Evolutionary conservation across 1,284 basidiomycete genomes (phyloP), one percentile per base, ranked within the genome.

Genomic region (Malassezia sp.): DNA sequence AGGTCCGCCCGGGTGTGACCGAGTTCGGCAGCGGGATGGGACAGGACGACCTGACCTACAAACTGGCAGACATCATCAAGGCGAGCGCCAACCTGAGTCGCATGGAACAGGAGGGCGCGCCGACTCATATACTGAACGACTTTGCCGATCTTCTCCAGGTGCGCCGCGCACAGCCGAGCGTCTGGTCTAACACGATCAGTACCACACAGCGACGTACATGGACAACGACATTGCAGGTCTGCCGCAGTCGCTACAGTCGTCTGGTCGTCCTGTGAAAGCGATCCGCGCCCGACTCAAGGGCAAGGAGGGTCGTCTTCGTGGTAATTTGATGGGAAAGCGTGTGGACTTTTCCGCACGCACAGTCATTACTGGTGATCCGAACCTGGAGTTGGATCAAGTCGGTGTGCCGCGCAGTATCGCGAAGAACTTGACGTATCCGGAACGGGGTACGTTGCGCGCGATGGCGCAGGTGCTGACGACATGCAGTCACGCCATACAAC

Each of bases 151-250:
- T 97, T 32, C 77, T 99, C 2, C 64, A n/a, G n/a, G n/a, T n/a
- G n/a, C n/a, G n/a, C n/a, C n/a, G n/a, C n/a, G n/a, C n/a, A n/a
- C n/a, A n/a, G n/a, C n/a, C n/a, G n/a, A n/a, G n/a, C n/a, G n/a
- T n/a, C n/a, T n/a, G n/a, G n/a, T n/a, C n/a, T n/a, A n/a, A n/a
- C n/a, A n/a, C n/a, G n/a, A n/a, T n/a, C n/a, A 67, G 82, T 97
- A 91, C 72, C 93, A 97, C 70, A 88, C 93, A 52, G 93, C 91
- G 6, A 97, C 93, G 0, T 97, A 97, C 71, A 97, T 99, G 91
- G 93, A 99, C 71, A 99, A 97, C 71, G 90, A 97, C 71, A 91
- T 97, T 56, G 89, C 93, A 24, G 93, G 93, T 47, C 88, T 96
- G 32, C 93, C 93, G 0, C 90, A 96, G 70, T 89, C 91, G 1